These are phyloP conservation scores for Xylaria sp. DNA, from an alignment of 2,329 filamentous ascomycete species.

Conservation along the genomic window DNA sequence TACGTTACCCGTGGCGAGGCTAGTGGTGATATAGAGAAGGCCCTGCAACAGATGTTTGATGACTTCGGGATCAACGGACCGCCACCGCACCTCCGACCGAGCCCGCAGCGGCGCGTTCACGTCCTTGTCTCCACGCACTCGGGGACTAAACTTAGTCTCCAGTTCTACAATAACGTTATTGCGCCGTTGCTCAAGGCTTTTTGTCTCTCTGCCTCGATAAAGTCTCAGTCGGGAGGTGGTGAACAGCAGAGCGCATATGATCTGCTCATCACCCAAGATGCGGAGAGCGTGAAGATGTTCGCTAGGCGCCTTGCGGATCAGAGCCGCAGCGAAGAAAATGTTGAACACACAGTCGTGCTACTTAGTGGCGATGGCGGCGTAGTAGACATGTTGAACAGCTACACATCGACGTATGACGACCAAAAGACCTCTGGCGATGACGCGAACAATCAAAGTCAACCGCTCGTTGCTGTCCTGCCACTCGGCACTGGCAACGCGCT, in stretches of 20 bases:
- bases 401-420: conserved; percentile 33
- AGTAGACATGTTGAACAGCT: conserved; percentile 81
- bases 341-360: conserved; percentile 73
- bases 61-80: conserved; percentile 52
- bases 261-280: conserved; percentile 71
- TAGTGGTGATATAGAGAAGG: conserved; percentile 41
- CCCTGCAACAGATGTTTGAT: conserved; percentile 54
- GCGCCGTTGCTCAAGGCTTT: conserved; percentile 64
- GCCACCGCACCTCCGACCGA: conserved; percentile 53
- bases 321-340: conserved; percentile 13
- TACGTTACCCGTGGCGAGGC: conserved; percentile 46
- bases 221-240: conserved; percentile 22
- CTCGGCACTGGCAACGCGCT: conserved; percentile 74
- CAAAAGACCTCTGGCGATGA: neutral
- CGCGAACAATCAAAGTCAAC: conserved; percentile 42
- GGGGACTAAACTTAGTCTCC: conserved; percentile 67
- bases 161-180: conserved; percentile 67
- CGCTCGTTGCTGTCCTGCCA: conserved; percentile 66
- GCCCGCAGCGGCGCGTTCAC: conserved; percentile 57
- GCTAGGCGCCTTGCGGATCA: conserved; percentile 56
- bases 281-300: conserved; percentile 73
- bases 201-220: conserved; percentile 50
- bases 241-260: conserved; percentile 53
- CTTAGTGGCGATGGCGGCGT: conserved; percentile 90
- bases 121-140: conserved; percentile 75